Evolutionary conservation across 495 filamentous ascomycete genomes (phyloP).

Genomic region (Apiosordaria backusii): DNA sequence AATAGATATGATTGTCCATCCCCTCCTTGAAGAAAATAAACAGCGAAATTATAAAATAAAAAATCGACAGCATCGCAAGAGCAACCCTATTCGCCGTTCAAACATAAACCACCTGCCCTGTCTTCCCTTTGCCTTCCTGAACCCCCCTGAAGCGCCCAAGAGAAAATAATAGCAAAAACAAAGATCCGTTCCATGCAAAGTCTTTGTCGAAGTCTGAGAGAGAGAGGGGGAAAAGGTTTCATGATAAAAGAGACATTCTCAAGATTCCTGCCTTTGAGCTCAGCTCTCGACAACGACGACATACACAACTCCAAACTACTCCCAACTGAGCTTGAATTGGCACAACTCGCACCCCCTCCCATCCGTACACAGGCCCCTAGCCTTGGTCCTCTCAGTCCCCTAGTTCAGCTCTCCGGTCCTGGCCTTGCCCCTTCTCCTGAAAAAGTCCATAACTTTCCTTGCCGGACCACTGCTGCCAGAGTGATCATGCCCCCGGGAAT

Average conservation of each 20-base stretch:
- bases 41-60: not conserved
- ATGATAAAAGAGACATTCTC: not conserved
- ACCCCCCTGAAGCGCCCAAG: not conserved
- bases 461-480: slow-evolving; percentile 81
- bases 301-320: not conserved
- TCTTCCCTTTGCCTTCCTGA: not conserved
- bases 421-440: slow-evolving; percentile 79
- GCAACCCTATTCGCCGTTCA: not conserved
- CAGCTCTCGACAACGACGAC: not conserved
- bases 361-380: not conserved
- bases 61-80: not conserved
- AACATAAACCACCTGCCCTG: not conserved
- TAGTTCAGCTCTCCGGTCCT: slow-evolving; percentile 52
- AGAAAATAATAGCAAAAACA: not conserved
- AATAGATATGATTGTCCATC: not conserved
- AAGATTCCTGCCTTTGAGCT: not conserved
- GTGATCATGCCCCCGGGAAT: slow-evolving; percentile 57
- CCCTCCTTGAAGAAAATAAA: not conserved
- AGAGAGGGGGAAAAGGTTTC: not conserved
- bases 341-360: not conserved
- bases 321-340: not conserved
- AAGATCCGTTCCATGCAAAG: not conserved
- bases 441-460: slow-evolving; percentile 96
- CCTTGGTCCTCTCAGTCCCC: not conserved
- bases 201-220: not conserved